Conservation (phyloP, 2,329 filamentous ascomycete species). For the Mariannaea sp. region DNA sequence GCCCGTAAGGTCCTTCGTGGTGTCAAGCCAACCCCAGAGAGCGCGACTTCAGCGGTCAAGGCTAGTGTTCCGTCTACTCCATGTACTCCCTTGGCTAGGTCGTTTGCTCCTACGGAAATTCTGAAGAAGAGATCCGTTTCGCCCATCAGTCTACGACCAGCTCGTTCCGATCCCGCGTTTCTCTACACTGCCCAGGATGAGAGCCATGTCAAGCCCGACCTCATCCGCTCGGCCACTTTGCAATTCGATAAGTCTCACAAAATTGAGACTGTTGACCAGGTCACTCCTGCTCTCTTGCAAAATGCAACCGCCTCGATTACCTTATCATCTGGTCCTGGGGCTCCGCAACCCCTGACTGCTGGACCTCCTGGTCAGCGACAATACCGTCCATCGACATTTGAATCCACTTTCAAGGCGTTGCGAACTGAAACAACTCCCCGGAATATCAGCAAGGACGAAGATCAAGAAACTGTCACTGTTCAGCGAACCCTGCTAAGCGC, state of each 20-base stretch:
- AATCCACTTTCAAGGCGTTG: slow-evolving; percentile 44
- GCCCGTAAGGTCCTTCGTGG: slow-evolving; percentile 53
- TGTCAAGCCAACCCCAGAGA: slow-evolving; percentile 30
- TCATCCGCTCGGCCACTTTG: slow-evolving; percentile 10
- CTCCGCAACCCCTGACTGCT: slow-evolving; percentile 57
- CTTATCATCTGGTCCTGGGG: slow-evolving; percentile 46
- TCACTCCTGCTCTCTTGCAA: slow-evolving; percentile 17
- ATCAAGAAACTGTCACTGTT: slow-evolving; percentile 33
- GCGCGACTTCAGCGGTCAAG: slow-evolving; percentile 18
- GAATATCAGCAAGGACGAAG: slow-evolving; percentile 32
- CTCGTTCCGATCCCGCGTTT: slow-evolving; percentile 19
- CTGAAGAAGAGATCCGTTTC: slow-evolving; percentile 12
- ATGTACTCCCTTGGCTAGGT: background rate
- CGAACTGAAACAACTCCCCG: slow-evolving; percentile 35
- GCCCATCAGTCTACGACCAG: slow-evolving; percentile 7
- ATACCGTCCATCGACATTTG: slow-evolving; percentile 51
- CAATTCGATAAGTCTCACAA: slow-evolving; percentile 15
- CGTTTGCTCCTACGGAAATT: slow-evolving; percentile 15
- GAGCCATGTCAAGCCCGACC: slow-evolving; percentile 10
- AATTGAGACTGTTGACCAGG: slow-evolving; percentile 24
- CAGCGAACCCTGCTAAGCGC: slow-evolving; percentile 31
- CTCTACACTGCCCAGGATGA: slow-evolving; percentile 21
- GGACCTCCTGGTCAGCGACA: slow-evolving; percentile 60
- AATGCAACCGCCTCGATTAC: slow-evolving; percentile 23
- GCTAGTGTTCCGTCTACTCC: slow-evolving; percentile 22